Base-by-base conservation (phyloP, 192 early-diverging fungal species). In the Dissophora ornata region DNA sequence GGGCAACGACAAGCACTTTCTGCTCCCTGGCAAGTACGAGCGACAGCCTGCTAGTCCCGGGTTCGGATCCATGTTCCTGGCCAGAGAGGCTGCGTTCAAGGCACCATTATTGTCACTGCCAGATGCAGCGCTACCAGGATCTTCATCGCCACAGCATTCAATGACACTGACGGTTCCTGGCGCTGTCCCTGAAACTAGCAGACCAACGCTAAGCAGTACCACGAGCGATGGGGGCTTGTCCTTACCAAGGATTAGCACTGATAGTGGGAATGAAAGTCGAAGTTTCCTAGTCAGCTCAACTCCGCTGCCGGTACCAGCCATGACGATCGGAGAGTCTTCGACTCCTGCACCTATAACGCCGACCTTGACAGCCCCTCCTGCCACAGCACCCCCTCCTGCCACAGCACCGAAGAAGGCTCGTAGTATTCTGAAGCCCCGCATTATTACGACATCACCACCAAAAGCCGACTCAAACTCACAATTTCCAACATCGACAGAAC, bases 61-160 rank as follows among this genome's bases (percentile, higher is more conserved):
- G n/a, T 77, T 77, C 40, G 73, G 73, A 0, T 67, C 73, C 3
- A 77, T 77, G 73, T 77, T 67, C 26, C 41, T 77, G 36, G 73
- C 57, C 1, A 46, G 65, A 50, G 64, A 77, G 26, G 73, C 73
- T 7, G 73, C 73, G 5, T 11, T 77, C 9, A 28, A 45, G 53
- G 48, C 48, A 1, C 53, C 59, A 18, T n/a, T 54, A 7, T 19
- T 36, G 22, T 1, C 40, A 0, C 7, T 15, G 24, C 16, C 52
- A 4, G 28, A 55, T 28, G 6, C 30, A 15, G 12, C 36, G n/a
- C 11, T 29, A 4, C 60, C 52, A 5, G 54, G 45, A 7, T 33
- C 36, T 2, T 63, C 61, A 7, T 8, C 53, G 25, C 9, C 52
- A 21, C 36, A 58, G 21, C n/a, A 3, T 10, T 51, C 59, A 6